These are phyloP conservation scores for Aureobasidium sp. DNA, from an alignment of 2,329 filamentous ascomycete genomes.

Conservation along the genomic window DNA sequence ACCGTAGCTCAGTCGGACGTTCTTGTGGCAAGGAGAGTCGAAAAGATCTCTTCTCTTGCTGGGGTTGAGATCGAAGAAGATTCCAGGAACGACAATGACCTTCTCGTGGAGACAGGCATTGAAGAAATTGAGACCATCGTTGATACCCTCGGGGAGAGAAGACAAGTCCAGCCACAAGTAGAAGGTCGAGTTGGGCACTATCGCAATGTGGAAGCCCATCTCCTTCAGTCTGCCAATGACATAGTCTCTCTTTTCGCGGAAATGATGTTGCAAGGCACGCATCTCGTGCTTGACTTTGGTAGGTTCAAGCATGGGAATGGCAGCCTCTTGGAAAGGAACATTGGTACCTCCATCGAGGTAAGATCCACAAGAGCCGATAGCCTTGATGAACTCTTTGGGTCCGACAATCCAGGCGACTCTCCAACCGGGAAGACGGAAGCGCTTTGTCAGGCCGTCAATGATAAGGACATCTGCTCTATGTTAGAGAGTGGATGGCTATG, in stretches of 20 bases:
- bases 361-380: constrained; percentile 84
- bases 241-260: constrained; percentile 89
- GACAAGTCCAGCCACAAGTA: constrained; percentile 73
- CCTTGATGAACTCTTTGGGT: constrained; percentile 92
- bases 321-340: constrained; percentile 91
- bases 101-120: constrained; percentile 87
- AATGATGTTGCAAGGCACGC: constrained; percentile 81
- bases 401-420: constrained; percentile 94
- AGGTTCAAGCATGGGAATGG: constrained; percentile 88
- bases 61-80: constrained; percentile 96
- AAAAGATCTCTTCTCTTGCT: constrained; percentile 84
- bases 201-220: constrained; percentile 77
- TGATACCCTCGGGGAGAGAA: constrained; percentile 69
- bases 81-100: constrained; percentile 92
- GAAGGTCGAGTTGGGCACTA: constrained; percentile 85
- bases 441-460: constrained; percentile 93
- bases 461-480: constrained; percentile 58
- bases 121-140: constrained; percentile 95
- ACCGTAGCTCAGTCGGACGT: constrained; percentile 78
- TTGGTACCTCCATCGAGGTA: constrained; percentile 94
- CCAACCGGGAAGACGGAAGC: constrained; percentile 93
- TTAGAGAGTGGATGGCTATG: neutral
- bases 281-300: constrained; percentile 74
- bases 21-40: constrained; percentile 87
- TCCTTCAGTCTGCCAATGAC: constrained; percentile 70